Base-by-base conservation (phyloP, 805 yeast genomes). In the Suhomyces pyralidae region DNA sequence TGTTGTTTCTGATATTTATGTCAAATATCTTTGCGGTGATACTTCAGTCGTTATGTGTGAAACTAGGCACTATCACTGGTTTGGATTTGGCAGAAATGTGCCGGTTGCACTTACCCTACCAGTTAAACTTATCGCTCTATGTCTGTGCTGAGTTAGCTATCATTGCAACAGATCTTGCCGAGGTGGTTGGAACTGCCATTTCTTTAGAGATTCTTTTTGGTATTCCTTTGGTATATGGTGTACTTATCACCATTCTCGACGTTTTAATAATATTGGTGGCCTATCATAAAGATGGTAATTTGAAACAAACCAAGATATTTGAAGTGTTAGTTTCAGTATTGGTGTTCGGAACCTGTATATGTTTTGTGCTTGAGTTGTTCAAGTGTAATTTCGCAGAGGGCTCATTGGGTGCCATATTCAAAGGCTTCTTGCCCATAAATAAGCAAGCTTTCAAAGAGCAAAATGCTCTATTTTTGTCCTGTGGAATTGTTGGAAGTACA, bases 111-210 rank as follows among this genome's bases (percentile, higher is more conserved):
- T 74, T 91, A 28, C 91, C 96, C 0, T 67, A 68, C 24, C 82
- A 86, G 82, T 66, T 88, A 61, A 88, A 89, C 61, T 57, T 81
- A 40, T 57, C 78, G 3, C 71, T 90, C 4, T 91, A 90, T 64
- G 64, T 81, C 1, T 78, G 88, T 59, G 90, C 97, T 0, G 97
- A 91, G 61, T 60, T 89, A 22, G 96, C 97, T 2, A 91, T 91
- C 55, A 85, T 91, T 34, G 96, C 96, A 8, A 91, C 97, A 0
- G 97, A 91, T 66, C 72, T 91, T 61, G 97, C 97, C 0, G 97
- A 91, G 67, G 97, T 91, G 9, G 93, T 91, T 7, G 97, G 97
- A 2, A 87, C 96, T 3, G 97, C 97, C 9, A 88, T 91, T 46
- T 83, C 96, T 0, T 74, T 91, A 49, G 84, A 89, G 58, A 89